Evolutionary conservation across 768 basidiomycete genomes (phyloP), one percentile per base, ranked within the genome.

Genomic region (Daedaleopsis nitida): DNA sequence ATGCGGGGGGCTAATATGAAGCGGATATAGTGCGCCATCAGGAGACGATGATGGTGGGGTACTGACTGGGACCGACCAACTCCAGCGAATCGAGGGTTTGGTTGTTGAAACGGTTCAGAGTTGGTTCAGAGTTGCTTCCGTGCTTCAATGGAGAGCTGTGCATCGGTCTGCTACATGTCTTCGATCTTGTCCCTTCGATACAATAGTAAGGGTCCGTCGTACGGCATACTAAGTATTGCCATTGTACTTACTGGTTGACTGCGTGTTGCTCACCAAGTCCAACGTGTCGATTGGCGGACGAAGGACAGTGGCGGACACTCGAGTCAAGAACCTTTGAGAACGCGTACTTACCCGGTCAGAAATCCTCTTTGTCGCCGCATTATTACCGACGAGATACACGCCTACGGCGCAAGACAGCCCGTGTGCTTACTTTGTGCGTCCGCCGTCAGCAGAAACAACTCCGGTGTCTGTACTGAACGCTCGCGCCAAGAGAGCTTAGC

Each of bases 311-410:
- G 11, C 21, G 19, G 45, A 47, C 45, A 21, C 19, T 23, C 45
- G 47, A 21, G 47, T 24, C 14, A 27, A n/a, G 16, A 24, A n/a
- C 13, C 9, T 49, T 49, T 5, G 23, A 21, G 47, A 24, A 49
- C n/a, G n/a, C 47, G 47, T 21, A 48, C 47, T 49, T 49, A 53
- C 38, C 52, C 52, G 52, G 52, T 53, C 52, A 53, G 52, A 53
- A 37, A 42, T 24, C 21, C 38, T 23, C 38, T 32, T 24, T 23
- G 35, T 42, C 37, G n/a, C 52, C 52, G 52, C 52, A 53, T 39
- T 42, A 53, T 53, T 19, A 23, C 52, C 52, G 52, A 53, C 19
- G 38, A 37, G 38, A 37, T 16, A 38, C 37, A 38, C 23, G 35
- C 52, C 19, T 16, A n/a, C 52, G 52, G 34, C 52, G 38, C 52